Percentiles rank a stretch among this genome's conserved stretches.
phyloP scores from a whole-genome alignment of 345 rosid species.

The Raphanus raphanistrum region DNA sequence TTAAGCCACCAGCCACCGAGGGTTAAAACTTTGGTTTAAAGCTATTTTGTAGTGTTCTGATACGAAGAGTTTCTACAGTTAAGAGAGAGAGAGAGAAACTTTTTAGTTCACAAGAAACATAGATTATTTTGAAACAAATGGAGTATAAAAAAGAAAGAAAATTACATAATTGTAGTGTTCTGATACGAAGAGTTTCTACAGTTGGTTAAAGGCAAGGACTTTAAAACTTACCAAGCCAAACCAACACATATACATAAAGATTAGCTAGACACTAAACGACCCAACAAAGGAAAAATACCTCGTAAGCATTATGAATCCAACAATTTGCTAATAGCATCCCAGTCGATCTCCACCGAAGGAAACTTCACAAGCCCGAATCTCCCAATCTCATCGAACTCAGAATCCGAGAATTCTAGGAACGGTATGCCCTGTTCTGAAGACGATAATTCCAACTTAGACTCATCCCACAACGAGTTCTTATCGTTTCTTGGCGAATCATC shows the following conservation, averaged over 20 bases:
- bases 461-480: slow-evolving; percentile 43
- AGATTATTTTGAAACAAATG: neutral
- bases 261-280: neutral
- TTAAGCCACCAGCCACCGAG: no score
- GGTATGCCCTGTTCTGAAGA: slow-evolving; percentile 66
- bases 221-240: slow-evolving; percentile 15
- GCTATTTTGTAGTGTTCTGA: no score
- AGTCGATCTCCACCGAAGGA: slow-evolving; percentile 88
- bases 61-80: no score
- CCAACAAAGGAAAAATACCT: neutral
- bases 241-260: slow-evolving; percentile 2
- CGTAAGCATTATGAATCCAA: neutral
- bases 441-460: slow-evolving; percentile 50
- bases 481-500: slow-evolving; percentile 27
- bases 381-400: slow-evolving; percentile 42
- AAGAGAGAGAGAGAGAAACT: no score
- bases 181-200: neutral
- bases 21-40: no score
- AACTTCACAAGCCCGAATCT: slow-evolving; percentile 58
- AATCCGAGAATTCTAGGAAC: slow-evolving; percentile 52
- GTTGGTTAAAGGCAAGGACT: slow-evolving; percentile 20
- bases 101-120: no score
- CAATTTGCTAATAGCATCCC: slow-evolving; percentile 66
- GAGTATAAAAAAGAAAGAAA: neutral
- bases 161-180: neutral